phyloP scores from a whole-genome alignment of 2,329 filamentous ascomycete species.

The Arthrobotrys pseudoclavata region DNA sequence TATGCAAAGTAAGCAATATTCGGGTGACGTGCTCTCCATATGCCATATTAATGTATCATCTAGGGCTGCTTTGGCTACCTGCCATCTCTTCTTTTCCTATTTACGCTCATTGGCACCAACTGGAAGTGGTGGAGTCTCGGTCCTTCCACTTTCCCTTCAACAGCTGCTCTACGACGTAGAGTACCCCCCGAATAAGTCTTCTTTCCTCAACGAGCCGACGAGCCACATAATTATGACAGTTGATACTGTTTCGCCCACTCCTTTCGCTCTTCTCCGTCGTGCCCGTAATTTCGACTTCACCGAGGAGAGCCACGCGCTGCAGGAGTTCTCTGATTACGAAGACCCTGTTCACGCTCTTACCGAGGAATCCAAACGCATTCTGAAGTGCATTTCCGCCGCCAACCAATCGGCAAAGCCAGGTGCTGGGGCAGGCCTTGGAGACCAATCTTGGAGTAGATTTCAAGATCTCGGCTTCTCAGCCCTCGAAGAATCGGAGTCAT shows the following conservation, averaged over 20 bases:
- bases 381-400: conserved; percentile 86
- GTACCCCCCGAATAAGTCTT: conserved; percentile 86
- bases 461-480: conserved; percentile 93
- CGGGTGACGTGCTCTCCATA: background rate
- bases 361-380: conserved; percentile 91
- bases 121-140: conserved; percentile 82
- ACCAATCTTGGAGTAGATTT: conserved; percentile 92
- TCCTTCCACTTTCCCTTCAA: conserved; percentile 89
- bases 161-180: conserved; percentile 91
- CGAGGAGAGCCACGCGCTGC: conserved; percentile 85
- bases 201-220: conserved; percentile 81
- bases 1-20: conserved; percentile 78
- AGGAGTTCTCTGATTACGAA: conserved; percentile 87
- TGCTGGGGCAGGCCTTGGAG: conserved; percentile 78
- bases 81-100: conserved; percentile 98
- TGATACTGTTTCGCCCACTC: conserved; percentile 91
- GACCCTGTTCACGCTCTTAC: conserved; percentile 90
- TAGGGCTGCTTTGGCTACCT: conserved; percentile 93
- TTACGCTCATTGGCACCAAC: conserved; percentile 85
- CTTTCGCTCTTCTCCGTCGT: conserved; percentile 88
- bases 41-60: conserved; percentile 20
- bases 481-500: conserved; percentile 72
- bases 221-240: conserved; percentile 97
- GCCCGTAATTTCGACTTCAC: conserved; percentile 96
- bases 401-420: conserved; percentile 86